Percentiles rank a stretch among this genome's conserved stretches.
These are phyloP conservation scores for Ophiorrhiza pumila DNA, from an alignment of 257 asterid genomes.

Conservation along the genomic window DNA sequence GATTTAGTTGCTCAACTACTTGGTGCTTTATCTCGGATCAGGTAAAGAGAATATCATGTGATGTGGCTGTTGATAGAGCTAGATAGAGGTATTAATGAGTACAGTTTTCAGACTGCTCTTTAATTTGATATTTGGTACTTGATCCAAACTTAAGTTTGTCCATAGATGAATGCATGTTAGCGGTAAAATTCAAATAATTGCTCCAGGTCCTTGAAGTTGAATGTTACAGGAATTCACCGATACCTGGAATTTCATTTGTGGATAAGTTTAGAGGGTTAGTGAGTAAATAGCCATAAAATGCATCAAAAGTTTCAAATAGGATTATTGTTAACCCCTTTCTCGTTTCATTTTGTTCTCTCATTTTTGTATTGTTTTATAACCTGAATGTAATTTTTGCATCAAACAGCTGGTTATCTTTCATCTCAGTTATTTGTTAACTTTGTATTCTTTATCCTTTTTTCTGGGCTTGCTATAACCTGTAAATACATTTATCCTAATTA, in stretches of 20 bases:
- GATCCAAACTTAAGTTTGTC: not conserved
- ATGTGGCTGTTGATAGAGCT: not conserved
- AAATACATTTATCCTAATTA: not conserved
- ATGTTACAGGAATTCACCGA: not conserved
- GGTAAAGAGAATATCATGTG: slow-evolving; percentile 37
- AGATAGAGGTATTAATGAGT: not conserved
- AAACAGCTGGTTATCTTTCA: not conserved
- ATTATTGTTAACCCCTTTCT: too few relatives aligned
- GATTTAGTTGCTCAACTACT: slow-evolving; percentile 99
- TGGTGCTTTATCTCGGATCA: slow-evolving; percentile 94
- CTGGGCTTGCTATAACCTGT: not conserved
- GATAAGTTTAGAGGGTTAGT: not conserved
- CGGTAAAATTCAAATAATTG: not conserved
- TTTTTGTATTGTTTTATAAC: not conserved
- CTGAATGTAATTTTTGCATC: not conserved
- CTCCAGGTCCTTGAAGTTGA: too few relatives aligned
- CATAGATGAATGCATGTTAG: not conserved
- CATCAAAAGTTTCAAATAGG: too few relatives aligned
- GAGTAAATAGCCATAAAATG: not conserved
- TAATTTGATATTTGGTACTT: not conserved
- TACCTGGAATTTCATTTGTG: not conserved
- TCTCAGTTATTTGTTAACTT: not conserved
- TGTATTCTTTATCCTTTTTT: not conserved
- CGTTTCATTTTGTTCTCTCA: too few relatives aligned
- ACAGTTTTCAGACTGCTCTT: not conserved